Percentiles rank a stretch among this genome's conserved stretches.
phyloP scores from a whole-genome alignment of 345 rosid genomes.

The Melaleuca quinquenervia region DNA sequence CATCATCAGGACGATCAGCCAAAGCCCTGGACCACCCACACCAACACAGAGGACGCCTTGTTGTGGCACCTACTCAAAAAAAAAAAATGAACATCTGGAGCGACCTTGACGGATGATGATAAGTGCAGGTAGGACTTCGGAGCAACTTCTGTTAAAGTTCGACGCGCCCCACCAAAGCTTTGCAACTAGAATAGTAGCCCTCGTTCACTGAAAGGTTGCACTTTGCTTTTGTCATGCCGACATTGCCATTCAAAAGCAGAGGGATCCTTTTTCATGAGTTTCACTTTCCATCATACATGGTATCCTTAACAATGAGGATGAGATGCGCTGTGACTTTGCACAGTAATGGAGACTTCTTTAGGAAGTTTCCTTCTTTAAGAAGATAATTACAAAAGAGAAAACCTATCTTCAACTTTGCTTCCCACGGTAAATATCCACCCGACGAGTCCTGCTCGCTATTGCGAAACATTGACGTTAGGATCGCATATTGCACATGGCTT shows the following conservation, averaged over 20 bases:
- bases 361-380: not conserved
- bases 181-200: not conserved
- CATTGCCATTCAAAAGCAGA: not conserved
- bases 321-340: not conserved
- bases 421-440: not conserved
- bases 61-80: not conserved
- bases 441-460: not conserved
- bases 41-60: not conserved
- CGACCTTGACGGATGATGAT: not conserved
- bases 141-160: not conserved
- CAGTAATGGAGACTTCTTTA: not conserved
- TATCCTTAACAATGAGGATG: slow-evolving; percentile 17
- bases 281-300: not conserved
- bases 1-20: not conserved
- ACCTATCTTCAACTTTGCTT: not conserved
- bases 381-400: not conserved
- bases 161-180: not conserved
- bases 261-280: not conserved
- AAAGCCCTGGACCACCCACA: not conserved
- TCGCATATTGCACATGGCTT: no score
- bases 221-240: not conserved
- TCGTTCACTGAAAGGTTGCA: not conserved
- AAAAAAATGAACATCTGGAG: not conserved
- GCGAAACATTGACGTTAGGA: no score
- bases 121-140: not conserved